phyloP scores from a whole-genome alignment of 164 flowering plant genomes.

The Liquidambar formosana region DNA sequence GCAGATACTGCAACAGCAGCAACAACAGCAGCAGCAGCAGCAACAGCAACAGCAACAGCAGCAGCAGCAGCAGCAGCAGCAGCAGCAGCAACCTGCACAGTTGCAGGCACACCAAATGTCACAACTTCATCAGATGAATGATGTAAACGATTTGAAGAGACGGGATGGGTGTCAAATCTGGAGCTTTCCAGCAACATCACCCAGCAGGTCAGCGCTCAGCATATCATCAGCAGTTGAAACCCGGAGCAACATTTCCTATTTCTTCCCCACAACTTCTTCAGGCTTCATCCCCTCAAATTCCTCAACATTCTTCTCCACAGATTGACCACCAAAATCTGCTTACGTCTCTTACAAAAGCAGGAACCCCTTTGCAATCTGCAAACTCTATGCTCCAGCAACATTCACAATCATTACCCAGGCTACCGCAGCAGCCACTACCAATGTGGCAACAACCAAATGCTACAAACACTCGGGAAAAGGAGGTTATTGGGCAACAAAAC shows the following conservation, averaged over 20 bases:
- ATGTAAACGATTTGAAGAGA: slow-evolving; percentile 62
- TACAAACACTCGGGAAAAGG: too few relatives aligned
- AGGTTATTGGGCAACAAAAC: too few relatives aligned
- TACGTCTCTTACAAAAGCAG: slow-evolving; percentile 54
- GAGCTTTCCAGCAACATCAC: slow-evolving; percentile 61
- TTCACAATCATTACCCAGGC: too few relatives aligned
- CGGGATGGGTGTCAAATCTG: slow-evolving; percentile 56
- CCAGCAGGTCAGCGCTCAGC: slow-evolving; percentile 48
- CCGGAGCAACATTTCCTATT: slow-evolving; percentile 58
- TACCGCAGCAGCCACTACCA: too few relatives aligned
- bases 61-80: slow-evolving; percentile 30
- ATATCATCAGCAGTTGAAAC: slow-evolving; percentile 62
- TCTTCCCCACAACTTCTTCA: slow-evolving; percentile 73
- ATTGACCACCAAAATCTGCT: slow-evolving; percentile 74
- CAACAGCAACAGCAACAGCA: slow-evolving; percentile 24
- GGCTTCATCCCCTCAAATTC: slow-evolving; percentile 70
- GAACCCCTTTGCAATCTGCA: slow-evolving; percentile 75
- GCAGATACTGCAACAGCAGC: slow-evolving; percentile 35
- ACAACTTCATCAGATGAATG: slow-evolving; percentile 66
- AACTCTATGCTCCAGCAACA: too few relatives aligned
- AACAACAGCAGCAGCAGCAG: slow-evolving; percentile 37
- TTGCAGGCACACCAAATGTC: slow-evolving; percentile 55
- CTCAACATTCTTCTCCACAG: slow-evolving; percentile 80
- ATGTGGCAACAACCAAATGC: too few relatives aligned
- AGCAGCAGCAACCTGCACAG: slow-evolving; percentile 49